Evolutionary conservation across 176 grass and related monocot species (phyloP).

Genomic region (Luzula sylvatica): DNA sequence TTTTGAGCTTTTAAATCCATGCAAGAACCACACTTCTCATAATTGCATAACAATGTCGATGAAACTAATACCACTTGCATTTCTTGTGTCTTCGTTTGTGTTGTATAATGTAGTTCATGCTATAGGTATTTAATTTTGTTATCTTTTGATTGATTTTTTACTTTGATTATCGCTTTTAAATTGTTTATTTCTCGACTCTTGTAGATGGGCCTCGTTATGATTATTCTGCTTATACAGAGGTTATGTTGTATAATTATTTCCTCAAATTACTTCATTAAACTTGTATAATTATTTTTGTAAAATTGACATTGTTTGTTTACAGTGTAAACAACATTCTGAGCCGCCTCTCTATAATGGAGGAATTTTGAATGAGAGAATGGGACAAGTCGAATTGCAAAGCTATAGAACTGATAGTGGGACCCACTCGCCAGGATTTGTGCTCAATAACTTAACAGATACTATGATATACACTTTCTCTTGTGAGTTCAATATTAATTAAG

Average conservation of each 20-base stretch:
- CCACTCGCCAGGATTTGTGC: constrained; percentile 64
- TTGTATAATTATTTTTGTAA: neutral
- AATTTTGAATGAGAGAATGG: constrained; percentile 39
- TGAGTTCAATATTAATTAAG: constrained; percentile 25
- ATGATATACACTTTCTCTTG: constrained; percentile 80
- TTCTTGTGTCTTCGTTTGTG: constrained; percentile 10
- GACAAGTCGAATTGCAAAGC: constrained; percentile 21
- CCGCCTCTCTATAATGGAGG: constrained; percentile 74
- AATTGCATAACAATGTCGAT: constrained; percentile 1
- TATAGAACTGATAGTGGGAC: constrained; percentile 40
- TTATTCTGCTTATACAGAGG: constrained; percentile 41
- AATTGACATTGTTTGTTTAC: neutral
- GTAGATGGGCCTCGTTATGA: constrained; percentile 28
- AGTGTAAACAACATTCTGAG: constrained; percentile 79
- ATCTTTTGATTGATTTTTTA: neutral
- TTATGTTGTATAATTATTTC: constrained; percentile 11
- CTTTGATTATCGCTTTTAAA: neutral
- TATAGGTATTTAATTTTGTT: neutral
- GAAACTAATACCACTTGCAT: neutral
- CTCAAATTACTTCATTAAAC: too few species aligned
- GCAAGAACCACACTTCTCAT: neutral
- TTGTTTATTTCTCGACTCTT: neutral
- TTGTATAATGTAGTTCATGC: neutral
- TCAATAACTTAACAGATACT: constrained; percentile 49
- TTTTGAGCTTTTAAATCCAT: constrained; percentile 14